A percentile compares a stretch with the other conserved stretches of the same genome.
Conservation (phyloP, 2,329 filamentous ascomycete species). For the Colletotrichum sp. region DNA sequence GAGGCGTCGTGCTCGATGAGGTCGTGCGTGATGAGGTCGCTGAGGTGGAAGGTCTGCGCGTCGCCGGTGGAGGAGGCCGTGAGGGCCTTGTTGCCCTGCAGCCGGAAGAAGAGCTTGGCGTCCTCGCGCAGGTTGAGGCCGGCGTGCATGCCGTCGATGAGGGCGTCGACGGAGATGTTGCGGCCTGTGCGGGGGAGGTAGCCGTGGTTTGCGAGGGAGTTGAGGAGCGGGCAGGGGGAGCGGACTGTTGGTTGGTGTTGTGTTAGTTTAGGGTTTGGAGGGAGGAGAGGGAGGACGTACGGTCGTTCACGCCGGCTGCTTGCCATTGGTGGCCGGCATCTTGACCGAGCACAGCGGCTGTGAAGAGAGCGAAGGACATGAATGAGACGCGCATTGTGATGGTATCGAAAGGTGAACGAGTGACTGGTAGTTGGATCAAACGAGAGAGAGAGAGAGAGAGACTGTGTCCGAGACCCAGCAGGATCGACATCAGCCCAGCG, state of each 20-base stretch:
- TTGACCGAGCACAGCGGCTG: background rate
- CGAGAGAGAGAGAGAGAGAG: background rate
- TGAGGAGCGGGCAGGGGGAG: constrained; percentile 24
- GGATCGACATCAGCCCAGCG: background rate
- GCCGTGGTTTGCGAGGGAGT: constrained; percentile 30
- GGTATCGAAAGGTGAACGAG: background rate
- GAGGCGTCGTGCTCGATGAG: constrained; percentile 12
- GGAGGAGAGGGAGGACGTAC: background rate
- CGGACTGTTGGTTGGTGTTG: background rate
- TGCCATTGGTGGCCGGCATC: background rate
- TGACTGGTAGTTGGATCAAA: background rate
- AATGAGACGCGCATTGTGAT: background rate
- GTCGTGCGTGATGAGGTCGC: constrained; percentile 26
- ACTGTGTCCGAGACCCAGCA: background rate
- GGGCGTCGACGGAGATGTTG: constrained; percentile 23
- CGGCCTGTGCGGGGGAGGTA: constrained; percentile 27
- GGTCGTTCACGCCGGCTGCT: background rate
- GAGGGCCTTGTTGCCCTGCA: constrained; percentile 14
- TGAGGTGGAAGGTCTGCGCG: constrained; percentile 23
- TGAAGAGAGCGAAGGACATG: background rate
- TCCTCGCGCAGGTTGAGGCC: constrained; percentile 18
- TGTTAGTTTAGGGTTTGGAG: fast-evolving
- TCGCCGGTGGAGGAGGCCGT: constrained; percentile 7
- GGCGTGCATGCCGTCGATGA: constrained; percentile 14
- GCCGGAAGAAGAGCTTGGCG: constrained; percentile 17